Evolutionary conservation across 129 eudicot species (phyloP).

Genomic region (Calendula officinalis): DNA sequence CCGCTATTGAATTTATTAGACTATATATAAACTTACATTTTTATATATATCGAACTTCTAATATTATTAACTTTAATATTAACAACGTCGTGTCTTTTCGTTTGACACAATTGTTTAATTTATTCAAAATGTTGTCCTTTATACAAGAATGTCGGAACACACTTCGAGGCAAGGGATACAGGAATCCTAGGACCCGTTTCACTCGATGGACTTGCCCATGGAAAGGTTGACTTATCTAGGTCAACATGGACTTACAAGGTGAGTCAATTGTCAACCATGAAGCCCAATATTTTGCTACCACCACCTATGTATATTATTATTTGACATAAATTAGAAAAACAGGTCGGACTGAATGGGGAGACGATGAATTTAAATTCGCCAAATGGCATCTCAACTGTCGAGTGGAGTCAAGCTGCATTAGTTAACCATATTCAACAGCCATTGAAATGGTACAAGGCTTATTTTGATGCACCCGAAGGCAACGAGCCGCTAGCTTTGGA

Average conservation of each 20-base stretch:
- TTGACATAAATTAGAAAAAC: neutral
- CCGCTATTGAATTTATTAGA: neutral
- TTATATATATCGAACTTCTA: neutral
- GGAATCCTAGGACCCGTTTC: constrained; percentile 74
- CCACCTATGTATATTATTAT: neutral
- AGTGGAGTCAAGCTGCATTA: constrained; percentile 55
- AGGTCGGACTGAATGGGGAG: constrained; percentile 90
- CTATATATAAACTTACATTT: neutral
- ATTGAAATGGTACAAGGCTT: constrained; percentile 86
- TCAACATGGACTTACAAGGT: constrained; percentile 86
- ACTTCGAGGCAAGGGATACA: constrained; percentile 68
- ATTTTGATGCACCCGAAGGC: constrained; percentile 77
- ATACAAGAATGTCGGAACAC: constrained; percentile 72
- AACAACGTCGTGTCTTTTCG: no score
- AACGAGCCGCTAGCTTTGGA: constrained; percentile 75
- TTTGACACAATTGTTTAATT: neutral
- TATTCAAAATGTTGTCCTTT: constrained; percentile 3
- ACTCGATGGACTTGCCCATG: constrained; percentile 64
- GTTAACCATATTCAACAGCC: constrained; percentile 52
- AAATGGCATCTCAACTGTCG: constrained; percentile 47
- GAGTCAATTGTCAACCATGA: constrained; percentile 4
- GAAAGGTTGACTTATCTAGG: constrained; percentile 56
- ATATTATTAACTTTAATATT: no score
- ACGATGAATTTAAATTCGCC: constrained; percentile 59
- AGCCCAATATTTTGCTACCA: neutral